Percentiles rank a stretch among this genome's conserved stretches.
Evolutionary conservation across 352 stramenopile species (phyloP).

Genomic region (Thalassiosira pacifica): DNA sequence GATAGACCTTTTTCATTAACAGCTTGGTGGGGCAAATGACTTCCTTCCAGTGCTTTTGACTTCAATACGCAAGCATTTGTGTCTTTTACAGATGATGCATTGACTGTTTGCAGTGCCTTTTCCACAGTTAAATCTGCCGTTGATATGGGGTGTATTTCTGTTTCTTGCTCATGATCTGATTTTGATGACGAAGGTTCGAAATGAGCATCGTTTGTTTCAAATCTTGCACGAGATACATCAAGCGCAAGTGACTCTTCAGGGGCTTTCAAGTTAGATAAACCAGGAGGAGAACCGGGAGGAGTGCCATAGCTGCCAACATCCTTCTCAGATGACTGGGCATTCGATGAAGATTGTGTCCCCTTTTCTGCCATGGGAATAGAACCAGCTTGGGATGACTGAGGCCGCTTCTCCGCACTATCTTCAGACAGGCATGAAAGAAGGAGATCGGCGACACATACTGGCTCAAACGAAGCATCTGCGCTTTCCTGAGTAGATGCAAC

Average conservation of each 20-base stretch:
- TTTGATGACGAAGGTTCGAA: constrained; percentile 1
- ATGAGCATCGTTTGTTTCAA: constrained; percentile 5
- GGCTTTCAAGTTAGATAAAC: constrained; percentile 5
- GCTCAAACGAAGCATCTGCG: neutral
- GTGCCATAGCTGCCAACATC: neutral
- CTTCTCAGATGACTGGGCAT: neutral
- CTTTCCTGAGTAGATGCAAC: too few relatives aligned
- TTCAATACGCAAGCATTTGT: neutral
- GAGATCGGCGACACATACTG: constrained; percentile 40
- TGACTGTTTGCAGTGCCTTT: neutral
- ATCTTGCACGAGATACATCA: neutral
- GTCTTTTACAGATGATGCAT: constrained; percentile 19
- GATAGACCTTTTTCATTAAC: neutral
- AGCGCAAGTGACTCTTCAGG: constrained; percentile 4
- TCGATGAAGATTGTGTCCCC: neutral
- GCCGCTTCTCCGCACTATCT: constrained; percentile 30
- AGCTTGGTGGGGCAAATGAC: neutral
- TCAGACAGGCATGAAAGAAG: constrained; percentile 49
- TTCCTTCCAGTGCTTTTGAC: neutral
- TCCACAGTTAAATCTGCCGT: neutral
- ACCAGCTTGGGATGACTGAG: neutral
- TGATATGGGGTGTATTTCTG: neutral
- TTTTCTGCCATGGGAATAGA: neutral
- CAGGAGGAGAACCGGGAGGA: neutral
- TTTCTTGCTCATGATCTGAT: neutral